Conservation (phyloP, 768 basidiomycete genomes). For the Phanerochaete carnosa region DNA sequence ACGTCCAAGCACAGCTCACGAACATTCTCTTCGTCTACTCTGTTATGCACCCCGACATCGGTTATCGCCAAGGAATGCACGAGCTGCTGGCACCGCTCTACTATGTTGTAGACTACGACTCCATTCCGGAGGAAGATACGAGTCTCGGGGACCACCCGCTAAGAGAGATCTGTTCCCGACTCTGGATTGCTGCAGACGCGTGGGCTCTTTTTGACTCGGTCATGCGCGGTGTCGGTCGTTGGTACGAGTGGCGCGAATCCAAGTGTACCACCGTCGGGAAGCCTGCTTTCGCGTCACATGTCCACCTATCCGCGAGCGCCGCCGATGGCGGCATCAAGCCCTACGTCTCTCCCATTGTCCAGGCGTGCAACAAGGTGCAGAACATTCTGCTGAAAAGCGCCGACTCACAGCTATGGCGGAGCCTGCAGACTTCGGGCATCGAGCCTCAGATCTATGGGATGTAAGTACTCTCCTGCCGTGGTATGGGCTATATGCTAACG, state of each 20-base stretch:
- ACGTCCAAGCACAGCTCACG: constrained; percentile 76
- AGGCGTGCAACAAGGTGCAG: constrained; percentile 80
- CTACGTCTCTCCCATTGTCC: constrained; percentile 82
- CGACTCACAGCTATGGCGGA: constrained; percentile 76
- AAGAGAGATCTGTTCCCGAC: constrained; percentile 58
- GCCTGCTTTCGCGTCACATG: constrained; percentile 42
- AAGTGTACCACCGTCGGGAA: constrained; percentile 11
- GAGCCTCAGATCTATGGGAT: constrained; percentile 98
- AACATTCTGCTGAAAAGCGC: constrained; percentile 65
- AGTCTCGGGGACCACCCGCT: constrained; percentile 36
- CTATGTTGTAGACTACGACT: constrained; percentile 81
- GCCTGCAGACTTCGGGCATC: constrained; percentile 75
- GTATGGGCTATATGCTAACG: constrained; percentile 6
- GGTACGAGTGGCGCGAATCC: constrained; percentile 53
- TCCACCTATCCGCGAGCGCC: constrained; percentile 43
- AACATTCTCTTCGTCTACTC: constrained; percentile 88
- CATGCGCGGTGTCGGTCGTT: constrained; percentile 77
- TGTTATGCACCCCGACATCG: constrained; percentile 72
- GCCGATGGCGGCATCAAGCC: constrained; percentile 49
- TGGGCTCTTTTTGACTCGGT: constrained; percentile 78
- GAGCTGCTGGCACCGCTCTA: constrained; percentile 89
- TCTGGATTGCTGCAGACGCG: constrained; percentile 81
- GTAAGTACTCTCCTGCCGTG: constrained; percentile 41
- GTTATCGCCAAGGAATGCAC: constrained; percentile 99
- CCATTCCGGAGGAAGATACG: constrained; percentile 42